Percentiles rank a stretch among this genome's conserved stretches.
phyloP scores from a whole-genome alignment of 257 asterid genomes.

The Paraleonurus japonicus region DNA sequence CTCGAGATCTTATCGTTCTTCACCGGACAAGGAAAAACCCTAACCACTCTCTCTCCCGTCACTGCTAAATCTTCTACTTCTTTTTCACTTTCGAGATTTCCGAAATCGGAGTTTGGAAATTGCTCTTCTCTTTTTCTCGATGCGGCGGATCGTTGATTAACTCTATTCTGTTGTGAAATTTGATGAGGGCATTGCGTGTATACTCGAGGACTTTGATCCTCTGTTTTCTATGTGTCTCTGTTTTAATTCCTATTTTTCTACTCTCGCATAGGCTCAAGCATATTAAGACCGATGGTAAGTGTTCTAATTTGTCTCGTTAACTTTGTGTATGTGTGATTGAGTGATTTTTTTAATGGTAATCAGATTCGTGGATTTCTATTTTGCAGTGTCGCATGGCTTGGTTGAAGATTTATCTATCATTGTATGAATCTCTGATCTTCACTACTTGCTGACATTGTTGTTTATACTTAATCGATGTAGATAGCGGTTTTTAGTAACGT shows the following conservation, averaged over 20 bases:
- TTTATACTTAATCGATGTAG: conserved; percentile 7
- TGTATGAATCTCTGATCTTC: conserved; percentile 42
- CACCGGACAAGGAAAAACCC: conserved; percentile 35
- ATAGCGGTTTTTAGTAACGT: not conserved
- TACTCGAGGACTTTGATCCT: conserved; percentile 90
- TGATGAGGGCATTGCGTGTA: conserved; percentile 68
- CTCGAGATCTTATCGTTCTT: conserved; percentile 32
- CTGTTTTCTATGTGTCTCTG: conserved; percentile 66
- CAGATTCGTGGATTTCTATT: conserved; percentile 6
- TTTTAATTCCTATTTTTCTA: conserved; percentile 56
- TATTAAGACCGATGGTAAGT: conserved; percentile 54
- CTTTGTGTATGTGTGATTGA: not conserved
- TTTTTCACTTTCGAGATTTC: conserved; percentile 23
- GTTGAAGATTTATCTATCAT: conserved; percentile 79
- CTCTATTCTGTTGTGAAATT: conserved; percentile 21
- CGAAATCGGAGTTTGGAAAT: conserved; percentile 15
- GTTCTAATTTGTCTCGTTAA: not conserved
- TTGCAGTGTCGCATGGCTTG: conserved; percentile 55
- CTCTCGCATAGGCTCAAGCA: conserved; percentile 63
- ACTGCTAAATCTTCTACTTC: conserved; percentile 12
- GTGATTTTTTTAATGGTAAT: not conserved
- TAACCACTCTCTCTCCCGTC: conserved; percentile 27
- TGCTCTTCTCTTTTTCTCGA: conserved; percentile 20
- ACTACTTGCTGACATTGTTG: not conserved
- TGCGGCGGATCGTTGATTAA: conserved; percentile 34